Evolutionary conservation across 176 grass and related monocot species (phyloP), one percentile per base, ranked within the genome.

Genomic region (Puccinellia tenuiflora): DNA sequence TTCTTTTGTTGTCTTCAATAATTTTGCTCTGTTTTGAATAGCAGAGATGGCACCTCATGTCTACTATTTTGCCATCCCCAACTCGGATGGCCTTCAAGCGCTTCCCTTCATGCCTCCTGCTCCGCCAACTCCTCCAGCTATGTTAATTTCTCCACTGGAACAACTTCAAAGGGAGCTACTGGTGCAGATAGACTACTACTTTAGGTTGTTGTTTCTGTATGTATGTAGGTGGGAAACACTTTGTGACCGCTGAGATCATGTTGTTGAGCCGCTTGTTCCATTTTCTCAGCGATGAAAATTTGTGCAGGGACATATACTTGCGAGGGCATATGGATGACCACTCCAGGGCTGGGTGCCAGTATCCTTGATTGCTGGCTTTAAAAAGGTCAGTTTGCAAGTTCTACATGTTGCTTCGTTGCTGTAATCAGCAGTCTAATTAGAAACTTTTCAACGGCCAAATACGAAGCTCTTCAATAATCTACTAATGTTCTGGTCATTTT

Each of bases 261-360:
- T 61, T 79, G 17, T 42, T 76, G 34, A 88, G 84, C 7, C 25
- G 21, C 20, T 31, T 38, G 31, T 92, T 69, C 24, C 46, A 26
- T 16, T 80, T 89, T 83, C 87, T 51, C 85, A 99, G 96, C 33
- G 38, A 77, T 61, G 93, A 87, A 25, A 99, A 99, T 92, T 82
- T 99, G 82, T 96, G 96, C 77, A 99, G 88, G 79, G 96, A 99
- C 74, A 71, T 66, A 81, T 99, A 28, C 74, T 79, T 99, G 85
- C 79, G 93, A n/a, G 16, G 70, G 48, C 92, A 87, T 42, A 99
- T 99, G 96, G 91, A 96, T 87, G 87, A 88, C 52, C 90, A n/a
- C n/a, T n/a, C n/a, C n/a, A 89, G 79, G 96, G 96, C 21, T 99
- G 96, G 96, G 96, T 99, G 48, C 83, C 86, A n/a, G 65, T 93